Evolutionary conservation across 2,329 filamentous ascomycete genomes (phyloP), one percentile per base, ranked within the genome.

Genomic region (Escovopsis weberi): DNA sequence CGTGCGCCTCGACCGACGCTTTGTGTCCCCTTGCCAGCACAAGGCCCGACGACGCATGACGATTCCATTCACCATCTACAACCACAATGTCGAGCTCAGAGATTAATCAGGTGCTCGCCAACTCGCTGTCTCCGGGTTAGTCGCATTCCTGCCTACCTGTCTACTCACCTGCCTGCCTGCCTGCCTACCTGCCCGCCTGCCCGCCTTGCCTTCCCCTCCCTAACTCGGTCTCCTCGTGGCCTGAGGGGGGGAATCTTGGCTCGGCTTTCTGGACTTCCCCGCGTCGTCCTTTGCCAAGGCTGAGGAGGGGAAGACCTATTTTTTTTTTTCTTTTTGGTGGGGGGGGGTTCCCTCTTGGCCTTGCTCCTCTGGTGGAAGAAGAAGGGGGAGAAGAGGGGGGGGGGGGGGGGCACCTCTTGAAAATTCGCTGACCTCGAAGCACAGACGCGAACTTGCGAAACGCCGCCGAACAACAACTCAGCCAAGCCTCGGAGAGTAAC

Each of bases 71-170:
- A 47, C 52, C 51, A 54, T 56, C 59, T 57, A 55, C 60, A 63
- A 71, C 59, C 65, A 32, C 11, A 9, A 86, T 77, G 74, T 75
- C 73, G 66, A 75, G 70, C 71, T 69, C 93, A 83, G 86, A 96
- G 72, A 93, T 96, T 72, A 94, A 89, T 73, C 82, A 87, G 70
- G 89, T 98, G 72, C 83, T 98, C 73, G 80, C 86, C 68, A 89
- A 88, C 72, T 96, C 91, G 65, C 80, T 96, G 69, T 93, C 88
- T 61, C 75, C 88, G 61, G 89, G 91, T 96, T 71, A 64, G 82
- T 66, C 51, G 50, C 48, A 39, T 41, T 12, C 32, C 19, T 38
- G 46, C 47, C 41, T 40, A 42, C 42, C 41, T 40, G 38, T 40
- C 38, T 43, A 38, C 42, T 6, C 1, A 23, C 6, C 40, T 43